A percentile compares a stretch with the other conserved stretches of the same genome.
Conservation (phyloP, 345 rosid genomes). For the Citrus sinensis region DVS_A1.0 CM039161.1:3461001-3461500, state of each 20-base stretch:
- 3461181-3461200: neutral
- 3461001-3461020: neutral
- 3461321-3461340: neutral
- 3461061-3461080: neutral
- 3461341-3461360: neutral
- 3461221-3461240: neutral
- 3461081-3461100: neutral
- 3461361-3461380: constrained; percentile 4
- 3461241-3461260: neutral
- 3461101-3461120: neutral
- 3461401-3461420: neutral
- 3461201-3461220: neutral
- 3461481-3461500: neutral
- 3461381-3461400: neutral
- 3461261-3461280: neutral
- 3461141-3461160: neutral
- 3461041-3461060: neutral
- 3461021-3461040: neutral
- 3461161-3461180: constrained; percentile 14
- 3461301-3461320: neutral
- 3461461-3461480: neutral
- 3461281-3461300: neutral
- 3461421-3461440: neutral
- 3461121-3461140: neutral
- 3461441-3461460: neutral